Evolutionary conservation across 2,329 filamentous ascomycete genomes (phyloP), one percentile per base, ranked within the genome.

Genomic region (Pseudomassariella vexata): DNA sequence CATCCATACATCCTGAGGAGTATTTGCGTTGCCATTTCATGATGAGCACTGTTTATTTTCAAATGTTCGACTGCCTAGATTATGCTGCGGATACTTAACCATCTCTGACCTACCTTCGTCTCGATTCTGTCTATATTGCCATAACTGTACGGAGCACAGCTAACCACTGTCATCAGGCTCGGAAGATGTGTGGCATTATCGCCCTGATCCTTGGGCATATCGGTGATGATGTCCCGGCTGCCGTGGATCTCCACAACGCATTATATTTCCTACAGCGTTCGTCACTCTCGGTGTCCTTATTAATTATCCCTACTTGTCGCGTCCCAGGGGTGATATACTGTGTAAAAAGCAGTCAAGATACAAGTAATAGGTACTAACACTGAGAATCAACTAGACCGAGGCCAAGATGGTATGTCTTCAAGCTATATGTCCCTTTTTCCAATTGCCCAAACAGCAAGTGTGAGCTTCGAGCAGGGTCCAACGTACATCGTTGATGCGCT

Each of bases 221-320:
- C 14, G 34, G 39, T 14, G 37, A 41, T 18, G 26, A 41, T 19
- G 25, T 25, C 12, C 39, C 39, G 3, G 70, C 70, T 11, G 62
- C 63, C 11, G 59, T 67, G 38, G 70, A 75, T 45, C 60, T 76
- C 19, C 72, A 76, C 48, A 70, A 76, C 51, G 68, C 70, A 18
- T 60, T 76, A 10, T 75, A 75, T 51, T 66, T 74, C 40, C 64
- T 76, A 14, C 72, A 78, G 53, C 73, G n/a, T 24, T 24, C 5
- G 22, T 24, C 22, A n/a, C 22, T 14, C 22, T 11, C 9, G 22
- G 11, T 24, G 22, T 24, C 5, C 22, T 24, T n/a, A 24, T 11
- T 11, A 5, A 11, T 5, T 5, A 10, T 20, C 60, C 76, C 10
- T 76, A 75, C 51, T 66, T 74, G 41, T 63, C 76, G 15, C 72